Conservation (phyloP, 1,284 basidiomycete genomes). For the Puccinia novopanici region DNA sequence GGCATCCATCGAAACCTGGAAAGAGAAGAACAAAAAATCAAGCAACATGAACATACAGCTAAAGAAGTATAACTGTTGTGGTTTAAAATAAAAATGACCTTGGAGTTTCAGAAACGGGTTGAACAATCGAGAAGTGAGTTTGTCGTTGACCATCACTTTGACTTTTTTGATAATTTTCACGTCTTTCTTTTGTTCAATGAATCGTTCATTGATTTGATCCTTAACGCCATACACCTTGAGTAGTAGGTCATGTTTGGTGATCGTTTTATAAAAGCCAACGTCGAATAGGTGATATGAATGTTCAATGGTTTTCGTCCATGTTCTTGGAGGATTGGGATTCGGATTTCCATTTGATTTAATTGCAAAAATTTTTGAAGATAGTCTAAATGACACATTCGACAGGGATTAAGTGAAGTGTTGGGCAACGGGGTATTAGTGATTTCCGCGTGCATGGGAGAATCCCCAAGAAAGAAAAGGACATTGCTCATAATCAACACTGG, state of each 20-base stretch:
- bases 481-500: slow-evolving; percentile 1
- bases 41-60: too few species aligned
- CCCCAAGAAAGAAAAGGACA: slow-evolving; percentile 6
- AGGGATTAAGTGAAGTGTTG: background rate
- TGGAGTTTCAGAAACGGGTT: background rate
- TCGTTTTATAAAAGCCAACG: background rate
- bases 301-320: background rate
- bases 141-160: background rate
- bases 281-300: background rate
- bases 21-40: background rate
- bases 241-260: background rate
- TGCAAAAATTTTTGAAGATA: background rate
- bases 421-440: slow-evolving; percentile 1
- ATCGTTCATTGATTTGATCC: background rate
- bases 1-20: background rate
- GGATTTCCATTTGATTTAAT: background rate
- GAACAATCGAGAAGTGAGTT: background rate
- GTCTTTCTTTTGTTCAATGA: background rate
- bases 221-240: background rate
- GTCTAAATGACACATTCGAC: slow-evolving; percentile 2
- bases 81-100: background rate
- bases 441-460: slow-evolving; percentile 33
- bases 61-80: too few species aligned
- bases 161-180: background rate
- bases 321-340: background rate